These are phyloP conservation scores for Sphaceloma murrayae DNA, from an alignment of 2,329 filamentous ascomycete species.

Conservation along the genomic window DNA sequence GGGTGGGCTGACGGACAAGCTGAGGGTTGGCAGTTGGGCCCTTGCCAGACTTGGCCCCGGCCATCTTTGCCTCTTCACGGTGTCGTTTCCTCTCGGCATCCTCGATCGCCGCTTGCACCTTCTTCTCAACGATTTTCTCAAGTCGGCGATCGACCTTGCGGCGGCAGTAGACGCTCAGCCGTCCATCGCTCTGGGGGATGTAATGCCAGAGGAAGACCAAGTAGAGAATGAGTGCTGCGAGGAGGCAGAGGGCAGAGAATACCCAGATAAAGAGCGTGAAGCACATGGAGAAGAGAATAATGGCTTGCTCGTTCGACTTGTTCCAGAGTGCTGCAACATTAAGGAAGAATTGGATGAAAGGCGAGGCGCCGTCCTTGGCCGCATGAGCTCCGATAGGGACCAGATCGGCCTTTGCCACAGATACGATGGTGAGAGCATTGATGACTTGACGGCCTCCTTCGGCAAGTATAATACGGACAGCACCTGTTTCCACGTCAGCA, in stretches of 20 bases:
- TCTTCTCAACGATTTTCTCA: conserved; percentile 71
- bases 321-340: conserved; percentile 68
- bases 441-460: conserved; percentile 86
- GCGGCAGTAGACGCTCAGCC: conserved; percentile 75
- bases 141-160: conserved; percentile 83
- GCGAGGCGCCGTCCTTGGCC: conserved; percentile 48
- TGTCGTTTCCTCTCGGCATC: conserved; percentile 54
- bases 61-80: conserved; percentile 47
- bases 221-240: conserved; percentile 70
- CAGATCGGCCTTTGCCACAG: conserved; percentile 67
- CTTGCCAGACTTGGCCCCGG: conserved; percentile 43
- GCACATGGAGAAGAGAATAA: conserved; percentile 81
- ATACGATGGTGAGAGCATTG: conserved; percentile 80
- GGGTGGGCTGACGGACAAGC: conserved; percentile 52
- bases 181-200: conserved; percentile 72
- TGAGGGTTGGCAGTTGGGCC: conserved; percentile 22
- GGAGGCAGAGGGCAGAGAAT: conserved; percentile 62
- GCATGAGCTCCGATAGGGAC: conserved; percentile 50
- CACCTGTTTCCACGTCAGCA: conserved; percentile 49
- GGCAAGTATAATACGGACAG: conserved; percentile 80
- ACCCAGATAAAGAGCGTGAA: conserved; percentile 89
- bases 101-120: conserved; percentile 79
- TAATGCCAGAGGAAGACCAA: conserved; percentile 86
- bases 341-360: conserved; percentile 66
- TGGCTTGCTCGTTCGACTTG: conserved; percentile 64